phyloP scores from a whole-genome alignment of 257 asterid genomes.

The Thymus mandschuricus region DNA sequence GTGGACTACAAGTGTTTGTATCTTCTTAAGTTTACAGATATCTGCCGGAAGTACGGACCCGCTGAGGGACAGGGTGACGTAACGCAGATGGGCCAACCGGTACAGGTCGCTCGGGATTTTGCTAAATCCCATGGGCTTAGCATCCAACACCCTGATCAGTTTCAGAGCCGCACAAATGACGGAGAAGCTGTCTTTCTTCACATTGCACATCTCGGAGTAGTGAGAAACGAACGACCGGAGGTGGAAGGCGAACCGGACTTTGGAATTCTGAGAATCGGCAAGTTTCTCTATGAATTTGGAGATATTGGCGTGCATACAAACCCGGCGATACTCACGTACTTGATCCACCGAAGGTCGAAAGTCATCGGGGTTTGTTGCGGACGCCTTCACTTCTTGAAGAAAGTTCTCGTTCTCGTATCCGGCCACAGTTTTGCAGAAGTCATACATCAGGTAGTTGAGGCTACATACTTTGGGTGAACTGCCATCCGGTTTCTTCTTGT shows the following conservation, averaged over 20 bases:
- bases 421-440: slow-evolving; percentile 40
- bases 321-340: slow-evolving; percentile 27
- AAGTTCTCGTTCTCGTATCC: slow-evolving; percentile 14
- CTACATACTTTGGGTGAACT: slow-evolving; percentile 41
- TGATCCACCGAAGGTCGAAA: not conserved
- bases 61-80: slow-evolving; percentile 39
- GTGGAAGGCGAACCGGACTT: not conserved
- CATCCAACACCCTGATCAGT: slow-evolving; percentile 44
- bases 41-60: slow-evolving; percentile 33
- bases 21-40: slow-evolving; percentile 47
- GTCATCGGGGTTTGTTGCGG: too few species aligned
- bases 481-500: slow-evolving; percentile 28
- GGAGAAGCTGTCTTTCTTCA: slow-evolving; percentile 13
- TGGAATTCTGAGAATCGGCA: not conserved
- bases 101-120: slow-evolving; percentile 33
- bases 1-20: slow-evolving; percentile 50
- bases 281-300: slow-evolving; percentile 5
- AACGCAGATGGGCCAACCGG: slow-evolving; percentile 40
- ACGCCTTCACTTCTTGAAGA: not conserved
- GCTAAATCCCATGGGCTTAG: slow-evolving; percentile 31
- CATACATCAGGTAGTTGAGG: slow-evolving; percentile 32
- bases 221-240: slow-evolving; percentile 36
- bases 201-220: slow-evolving; percentile 19
- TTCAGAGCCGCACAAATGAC: slow-evolving; percentile 40
- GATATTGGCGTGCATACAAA: slow-evolving; percentile 36